phyloP scores from a whole-genome alignment of 805 yeast genomes.

The Saturnispora zaruensis region DNA sequence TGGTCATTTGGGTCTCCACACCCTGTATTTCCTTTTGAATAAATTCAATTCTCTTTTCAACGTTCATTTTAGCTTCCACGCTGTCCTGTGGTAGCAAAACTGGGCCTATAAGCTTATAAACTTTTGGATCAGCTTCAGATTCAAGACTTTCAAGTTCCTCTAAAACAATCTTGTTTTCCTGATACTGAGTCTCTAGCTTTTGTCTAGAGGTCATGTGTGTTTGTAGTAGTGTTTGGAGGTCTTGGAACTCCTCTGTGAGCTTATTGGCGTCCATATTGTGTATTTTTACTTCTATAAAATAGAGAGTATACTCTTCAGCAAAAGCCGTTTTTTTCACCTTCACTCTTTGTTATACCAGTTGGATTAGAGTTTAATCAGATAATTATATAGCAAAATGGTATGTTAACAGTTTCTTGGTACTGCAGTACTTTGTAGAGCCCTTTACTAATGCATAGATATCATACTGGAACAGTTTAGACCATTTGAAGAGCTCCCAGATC shows the following conservation, averaged over 20 bases:
- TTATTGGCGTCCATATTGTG: background rate
- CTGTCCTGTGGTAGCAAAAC: conserved; percentile 84
- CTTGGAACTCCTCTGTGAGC: conserved; percentile 16
- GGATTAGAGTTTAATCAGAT: background rate
- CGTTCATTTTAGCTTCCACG: conserved; percentile 74
- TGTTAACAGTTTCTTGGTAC: background rate
- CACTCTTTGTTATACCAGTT: background rate
- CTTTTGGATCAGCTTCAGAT: conserved; percentile 48
- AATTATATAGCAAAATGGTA: background rate
- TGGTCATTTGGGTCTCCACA: conserved; percentile 61
- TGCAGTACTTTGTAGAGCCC: background rate
- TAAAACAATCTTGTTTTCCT: conserved; percentile 85
- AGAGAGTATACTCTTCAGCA: too few relatives aligned
- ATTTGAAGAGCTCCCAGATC: conserved; percentile 36
- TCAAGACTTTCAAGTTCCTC: conserved; percentile 59
- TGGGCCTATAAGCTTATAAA: conserved; percentile 88
- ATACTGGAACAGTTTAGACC: conserved; percentile 35
- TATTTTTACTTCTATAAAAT: conserved; percentile 40
- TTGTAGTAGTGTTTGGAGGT: conserved; percentile 26
- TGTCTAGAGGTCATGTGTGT: conserved; percentile 68
- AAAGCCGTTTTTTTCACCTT: background rate
- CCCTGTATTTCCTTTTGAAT: conserved; percentile 69
- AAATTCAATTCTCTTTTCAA: conserved; percentile 82
- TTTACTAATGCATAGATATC: background rate
- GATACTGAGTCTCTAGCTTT: conserved; percentile 84